phyloP scores from a whole-genome alignment of 2,329 filamentous ascomycete species.

The Ambrosiella beaveri region DNA sequence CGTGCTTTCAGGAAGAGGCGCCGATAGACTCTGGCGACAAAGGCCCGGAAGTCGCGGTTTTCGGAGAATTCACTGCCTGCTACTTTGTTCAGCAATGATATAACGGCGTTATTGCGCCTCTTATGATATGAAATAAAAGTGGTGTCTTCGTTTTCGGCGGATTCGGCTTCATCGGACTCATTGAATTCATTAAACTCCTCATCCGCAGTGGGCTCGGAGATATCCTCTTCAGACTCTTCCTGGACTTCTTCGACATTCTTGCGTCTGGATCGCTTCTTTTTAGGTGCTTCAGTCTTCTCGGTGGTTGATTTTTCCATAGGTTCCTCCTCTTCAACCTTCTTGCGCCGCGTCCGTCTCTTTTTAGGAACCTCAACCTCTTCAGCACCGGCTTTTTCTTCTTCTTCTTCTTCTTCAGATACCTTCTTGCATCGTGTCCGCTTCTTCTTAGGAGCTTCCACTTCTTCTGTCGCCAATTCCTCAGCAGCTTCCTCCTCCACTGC shows the following conservation, averaged over 20 bases:
- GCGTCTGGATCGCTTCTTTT: neutral
- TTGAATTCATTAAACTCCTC: neutral
- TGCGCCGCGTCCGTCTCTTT: neutral
- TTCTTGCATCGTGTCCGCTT: neutral
- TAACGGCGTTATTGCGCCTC: neutral
- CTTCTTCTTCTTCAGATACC: neutral
- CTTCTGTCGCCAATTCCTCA: neutral
- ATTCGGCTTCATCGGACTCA: neutral
- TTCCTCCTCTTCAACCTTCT: neutral
- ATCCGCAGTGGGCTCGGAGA: neutral
- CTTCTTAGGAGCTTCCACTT: neutral
- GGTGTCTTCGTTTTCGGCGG: neutral
- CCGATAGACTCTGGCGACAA: constrained; percentile 3
- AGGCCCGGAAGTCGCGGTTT: neutral
- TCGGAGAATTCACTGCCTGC: neutral
- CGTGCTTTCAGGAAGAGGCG: constrained; percentile 1
- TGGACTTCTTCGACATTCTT: neutral
- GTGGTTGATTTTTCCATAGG: neutral
- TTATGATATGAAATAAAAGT: neutral
- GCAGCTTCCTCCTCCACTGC: neutral
- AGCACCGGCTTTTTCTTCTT: neutral
- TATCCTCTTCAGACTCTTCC: neutral
- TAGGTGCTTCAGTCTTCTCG: neutral
- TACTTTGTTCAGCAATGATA: neutral
- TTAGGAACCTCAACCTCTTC: neutral